These are phyloP conservation scores for Punica granatum DNA, from an alignment of 345 rosid genomes.

Conservation along the genomic window DNA sequence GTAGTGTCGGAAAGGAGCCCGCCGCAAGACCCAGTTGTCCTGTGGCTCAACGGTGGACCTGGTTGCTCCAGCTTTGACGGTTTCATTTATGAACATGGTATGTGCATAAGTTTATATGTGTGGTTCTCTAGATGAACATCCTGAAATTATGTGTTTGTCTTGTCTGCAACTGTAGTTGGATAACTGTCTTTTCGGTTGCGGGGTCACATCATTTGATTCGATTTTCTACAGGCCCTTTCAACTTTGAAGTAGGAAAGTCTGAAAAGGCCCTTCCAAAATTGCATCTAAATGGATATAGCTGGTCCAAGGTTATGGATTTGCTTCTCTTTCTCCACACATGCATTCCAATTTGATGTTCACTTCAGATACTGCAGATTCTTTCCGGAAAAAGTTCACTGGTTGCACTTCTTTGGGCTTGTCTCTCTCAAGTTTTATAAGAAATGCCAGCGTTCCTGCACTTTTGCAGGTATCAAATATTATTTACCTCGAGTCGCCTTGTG, in stretches of 20 bases:
- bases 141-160: background rate
- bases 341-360: background rate
- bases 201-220: background rate
- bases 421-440: background rate
- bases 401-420: background rate
- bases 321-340: background rate
- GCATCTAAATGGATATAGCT: constrained; percentile 70
- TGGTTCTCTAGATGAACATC: background rate
- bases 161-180: background rate
- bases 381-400: background rate
- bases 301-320: constrained; percentile 71
- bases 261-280: constrained; percentile 29
- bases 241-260: constrained; percentile 40
- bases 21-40: constrained; percentile 62
- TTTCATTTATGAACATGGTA: constrained; percentile 82
- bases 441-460: constrained; percentile 1
- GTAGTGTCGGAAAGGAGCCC: constrained; percentile 72
- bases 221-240: constrained; percentile 68
- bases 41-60: constrained; percentile 97
- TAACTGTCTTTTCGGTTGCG: background rate
- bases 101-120: background rate
- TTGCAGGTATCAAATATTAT: constrained; percentile 63
- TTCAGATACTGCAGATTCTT: background rate
- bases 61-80: constrained; percentile 98
- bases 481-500: constrained; percentile 82